These are phyloP conservation scores for Suillus subluteus DNA, from an alignment of 768 basidiomycete genomes.

Conservation along the genomic window DNA sequence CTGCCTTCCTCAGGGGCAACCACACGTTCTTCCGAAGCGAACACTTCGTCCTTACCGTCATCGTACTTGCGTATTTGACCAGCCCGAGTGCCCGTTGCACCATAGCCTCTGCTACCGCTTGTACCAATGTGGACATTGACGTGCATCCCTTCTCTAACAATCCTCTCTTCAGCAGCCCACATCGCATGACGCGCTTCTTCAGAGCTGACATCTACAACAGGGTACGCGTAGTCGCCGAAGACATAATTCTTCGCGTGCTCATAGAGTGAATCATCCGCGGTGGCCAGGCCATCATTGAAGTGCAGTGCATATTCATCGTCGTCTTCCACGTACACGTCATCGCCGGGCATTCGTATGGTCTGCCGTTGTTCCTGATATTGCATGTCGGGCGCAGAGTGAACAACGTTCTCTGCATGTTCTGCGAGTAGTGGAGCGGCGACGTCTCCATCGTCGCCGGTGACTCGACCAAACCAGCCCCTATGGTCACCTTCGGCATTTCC, in stretches of 20 bases:
- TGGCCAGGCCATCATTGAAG: conserved; percentile 35
- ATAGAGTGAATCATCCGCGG: conserved; percentile 77
- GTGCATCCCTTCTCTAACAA: conserved; percentile 29
- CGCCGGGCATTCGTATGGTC: conserved; percentile 20
- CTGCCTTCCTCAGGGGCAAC: conserved; percentile 13
- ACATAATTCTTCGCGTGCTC: conserved; percentile 75
- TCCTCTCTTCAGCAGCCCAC: conserved; percentile 34
- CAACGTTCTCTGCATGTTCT: conserved; percentile 61
- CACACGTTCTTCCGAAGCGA: conserved; percentile 13
- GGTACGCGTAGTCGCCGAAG: conserved; percentile 92
- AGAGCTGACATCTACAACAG: conserved; percentile 84
- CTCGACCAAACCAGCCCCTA: conserved; percentile 33
- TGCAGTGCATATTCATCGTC: conserved; percentile 36
- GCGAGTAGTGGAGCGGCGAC: conserved; percentile 77
- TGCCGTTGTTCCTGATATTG: conserved; percentile 30
- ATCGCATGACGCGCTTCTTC: conserved; percentile 37
- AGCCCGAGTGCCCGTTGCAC: conserved; percentile 28
- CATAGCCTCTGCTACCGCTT: conserved; percentile 21
- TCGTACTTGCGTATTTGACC: conserved; percentile 15
- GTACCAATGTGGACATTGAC: conserved; percentile 15
- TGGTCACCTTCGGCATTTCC: conserved; percentile 37
- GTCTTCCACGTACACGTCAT: conserved; percentile 39
- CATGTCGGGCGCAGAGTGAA: conserved; percentile 67
- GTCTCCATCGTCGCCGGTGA: conserved; percentile 48
- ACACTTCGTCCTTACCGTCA: conserved; percentile 10